Evolutionary conservation across 768 basidiomycete species (phyloP).

Genomic region (Naganishia vaughanmartiniae): DNA sequence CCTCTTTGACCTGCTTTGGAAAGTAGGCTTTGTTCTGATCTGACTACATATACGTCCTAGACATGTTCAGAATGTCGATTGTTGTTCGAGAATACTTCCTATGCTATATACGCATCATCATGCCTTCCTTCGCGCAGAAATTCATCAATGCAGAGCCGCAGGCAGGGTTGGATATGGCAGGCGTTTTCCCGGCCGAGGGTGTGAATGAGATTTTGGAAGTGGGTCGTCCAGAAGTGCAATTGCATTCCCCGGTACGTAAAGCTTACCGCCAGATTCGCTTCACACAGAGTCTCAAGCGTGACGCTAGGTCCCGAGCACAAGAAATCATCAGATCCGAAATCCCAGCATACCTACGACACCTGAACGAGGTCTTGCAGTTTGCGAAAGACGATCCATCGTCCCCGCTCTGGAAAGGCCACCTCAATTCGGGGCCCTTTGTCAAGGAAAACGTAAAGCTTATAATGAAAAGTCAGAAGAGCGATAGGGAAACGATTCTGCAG

Average conservation of each 20-base stretch:
- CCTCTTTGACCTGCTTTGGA: no score
- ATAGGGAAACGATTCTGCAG: no score
- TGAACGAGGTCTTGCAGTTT: background rate
- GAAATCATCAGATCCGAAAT: constrained; percentile 10
- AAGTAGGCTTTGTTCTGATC: no score
- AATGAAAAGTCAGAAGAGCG: background rate
- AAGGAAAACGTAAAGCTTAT: constrained; percentile 18
- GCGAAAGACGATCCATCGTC: constrained; percentile 17
- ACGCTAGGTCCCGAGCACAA: background rate
- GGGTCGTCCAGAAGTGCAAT: background rate
- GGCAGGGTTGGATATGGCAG: background rate
- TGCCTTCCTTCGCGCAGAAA: constrained; percentile 13
- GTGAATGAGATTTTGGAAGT: background rate
- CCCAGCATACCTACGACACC: constrained; percentile 5
- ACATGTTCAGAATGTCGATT: no score
- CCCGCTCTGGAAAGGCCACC: constrained; percentile 26
- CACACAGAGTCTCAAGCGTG: background rate
- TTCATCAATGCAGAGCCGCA: background rate
- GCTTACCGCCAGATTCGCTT: background rate
- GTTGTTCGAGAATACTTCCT: no score
- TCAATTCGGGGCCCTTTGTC: constrained; percentile 13
- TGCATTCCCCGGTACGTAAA: background rate
- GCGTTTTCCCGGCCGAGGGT: background rate
- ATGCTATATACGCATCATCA: background rate
- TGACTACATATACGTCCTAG: no score